These are phyloP conservation scores for Hirsutella minnesotensis DNA, from an alignment of 2,329 filamentous ascomycete species.

Conservation along the genomic window DNA sequence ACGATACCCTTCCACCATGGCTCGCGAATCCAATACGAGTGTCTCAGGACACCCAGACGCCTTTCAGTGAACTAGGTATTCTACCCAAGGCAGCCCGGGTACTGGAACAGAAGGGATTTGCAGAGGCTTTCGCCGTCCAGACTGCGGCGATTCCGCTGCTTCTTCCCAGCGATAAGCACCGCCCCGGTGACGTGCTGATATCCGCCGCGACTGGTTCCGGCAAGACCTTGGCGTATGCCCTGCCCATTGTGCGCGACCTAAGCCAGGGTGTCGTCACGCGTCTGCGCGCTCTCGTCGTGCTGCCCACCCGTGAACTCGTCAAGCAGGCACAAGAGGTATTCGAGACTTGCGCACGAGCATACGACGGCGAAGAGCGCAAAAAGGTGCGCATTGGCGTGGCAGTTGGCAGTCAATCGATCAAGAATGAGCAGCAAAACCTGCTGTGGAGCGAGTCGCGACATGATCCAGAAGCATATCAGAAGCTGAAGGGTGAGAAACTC, in stretches of 20 bases:
- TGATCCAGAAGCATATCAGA: conserved; percentile 44
- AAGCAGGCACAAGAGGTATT: conserved; percentile 72
- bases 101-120: conserved; percentile 47
- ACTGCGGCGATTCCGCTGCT: conserved; percentile 61
- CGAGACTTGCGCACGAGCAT: conserved; percentile 58
- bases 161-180: conserved; percentile 48
- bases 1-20: conserved; percentile 73
- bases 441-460: conserved; percentile 42
- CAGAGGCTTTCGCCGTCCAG: conserved; percentile 31
- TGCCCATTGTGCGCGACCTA: conserved; percentile 73
- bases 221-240: conserved; percentile 83
- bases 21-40: conserved; percentile 64
- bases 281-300: conserved; percentile 69
- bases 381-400: conserved; percentile 70
- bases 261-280: conserved; percentile 51
- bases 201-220: conserved; percentile 92
- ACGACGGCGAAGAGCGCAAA: conserved; percentile 42
- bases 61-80: conserved; percentile 56
- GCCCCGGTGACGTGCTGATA: conserved; percentile 70
- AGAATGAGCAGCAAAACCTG: conserved; percentile 43
- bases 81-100: conserved; percentile 44
- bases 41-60: conserved; percentile 41
- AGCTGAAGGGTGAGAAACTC: conserved; percentile 13
- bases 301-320: conserved; percentile 85
- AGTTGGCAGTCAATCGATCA: conserved; percentile 68